Evolutionary conservation across 768 basidiomycete species (phyloP).

Genomic region (Sarcodon aspratus): DNA sequence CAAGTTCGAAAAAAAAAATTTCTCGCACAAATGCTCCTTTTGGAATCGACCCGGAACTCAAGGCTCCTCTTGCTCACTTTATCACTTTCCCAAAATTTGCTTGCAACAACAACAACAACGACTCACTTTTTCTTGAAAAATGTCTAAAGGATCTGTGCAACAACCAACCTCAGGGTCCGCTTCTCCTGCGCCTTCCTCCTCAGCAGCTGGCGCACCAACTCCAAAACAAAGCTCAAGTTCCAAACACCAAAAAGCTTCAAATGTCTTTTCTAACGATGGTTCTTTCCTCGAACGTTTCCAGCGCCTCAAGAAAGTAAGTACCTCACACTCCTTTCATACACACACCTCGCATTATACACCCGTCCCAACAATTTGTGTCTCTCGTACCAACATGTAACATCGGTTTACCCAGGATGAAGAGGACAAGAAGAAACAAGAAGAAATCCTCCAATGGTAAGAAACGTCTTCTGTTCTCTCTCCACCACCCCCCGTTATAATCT

Average conservation of each 20-base stretch:
- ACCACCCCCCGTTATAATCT: neutral
- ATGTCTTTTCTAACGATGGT: constrained; percentile 61
- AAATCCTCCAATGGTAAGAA: constrained; percentile 36
- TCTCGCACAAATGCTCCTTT: no score
- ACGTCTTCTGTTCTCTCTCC: neutral
- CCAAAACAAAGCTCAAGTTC: no score
- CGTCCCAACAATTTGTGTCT: neutral
- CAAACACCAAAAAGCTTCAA: constrained; percentile 9
- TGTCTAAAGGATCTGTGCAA: no score
- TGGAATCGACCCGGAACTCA: no score
- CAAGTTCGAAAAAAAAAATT: no score
- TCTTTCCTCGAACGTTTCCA: constrained; percentile 59
- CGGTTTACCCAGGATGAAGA: constrained; percentile 36
- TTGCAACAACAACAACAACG: no score
- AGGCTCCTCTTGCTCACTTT: no score
- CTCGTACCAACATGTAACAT: constrained; percentile 1
- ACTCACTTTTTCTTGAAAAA: no score
- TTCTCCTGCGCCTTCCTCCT: no score
- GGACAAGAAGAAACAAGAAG: constrained; percentile 42
- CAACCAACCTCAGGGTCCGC: no score
- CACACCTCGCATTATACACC: neutral
- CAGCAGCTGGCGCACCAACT: no score
- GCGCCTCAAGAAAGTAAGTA: constrained; percentile 39
- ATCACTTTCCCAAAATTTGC: no score
- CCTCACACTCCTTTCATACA: neutral